Base-by-base conservation (phyloP, 208 protist genomes). In the Acanthamoeba sp. region DNA sequence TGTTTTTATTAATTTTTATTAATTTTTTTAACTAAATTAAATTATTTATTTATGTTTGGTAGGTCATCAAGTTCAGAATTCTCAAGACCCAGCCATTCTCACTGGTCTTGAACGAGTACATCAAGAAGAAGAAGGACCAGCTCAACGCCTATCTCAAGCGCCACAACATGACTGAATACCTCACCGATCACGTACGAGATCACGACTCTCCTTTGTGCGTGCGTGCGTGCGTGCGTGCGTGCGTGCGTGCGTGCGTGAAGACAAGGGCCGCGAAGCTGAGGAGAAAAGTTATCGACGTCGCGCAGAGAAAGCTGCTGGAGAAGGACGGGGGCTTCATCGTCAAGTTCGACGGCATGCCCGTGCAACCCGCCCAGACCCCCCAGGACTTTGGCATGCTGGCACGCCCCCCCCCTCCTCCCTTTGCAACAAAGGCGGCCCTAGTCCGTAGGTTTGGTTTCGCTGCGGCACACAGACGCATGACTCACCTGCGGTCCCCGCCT, bases 271-370 rank as follows among this genome's bases (percentile, higher is more conserved):
- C n/a, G n/a, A n/a, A n/a, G n/a, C n/a, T n/a, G n/a, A n/a, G n/a
- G n/a, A n/a, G n/a, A n/a, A n/a, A n/a, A n/a, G n/a, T n/a, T n/a
- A n/a, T n/a, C n/a, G n/a, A n/a, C n/a, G n/a, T n/a, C n/a, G n/a
- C 14, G 18, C 69, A 78, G 69, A 78, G 20, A 42, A 78, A 45
- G 69, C 22, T 78, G 69, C 32, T 78, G 69, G 69, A 78, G 59
- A 32, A 16, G 7, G 69, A 78, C 1, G 69, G 38, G 1, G 69
- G 69, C 16, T 78, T 78, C 69, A 27, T 45, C 36, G 69, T 78
- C 69, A 78, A 78, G 29, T 78, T 78, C 38, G 69, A 78, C 38
- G 69, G 69, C 69, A 78, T 78, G 69, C 69, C 69, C 3, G 69
- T 78, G 16, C 36, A 38, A 16, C 69, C 69, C 36, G 27, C 14